Evolutionary conservation across 2,329 filamentous ascomycete genomes (phyloP).

Genomic region (Botrytis paeoniae): DNA sequence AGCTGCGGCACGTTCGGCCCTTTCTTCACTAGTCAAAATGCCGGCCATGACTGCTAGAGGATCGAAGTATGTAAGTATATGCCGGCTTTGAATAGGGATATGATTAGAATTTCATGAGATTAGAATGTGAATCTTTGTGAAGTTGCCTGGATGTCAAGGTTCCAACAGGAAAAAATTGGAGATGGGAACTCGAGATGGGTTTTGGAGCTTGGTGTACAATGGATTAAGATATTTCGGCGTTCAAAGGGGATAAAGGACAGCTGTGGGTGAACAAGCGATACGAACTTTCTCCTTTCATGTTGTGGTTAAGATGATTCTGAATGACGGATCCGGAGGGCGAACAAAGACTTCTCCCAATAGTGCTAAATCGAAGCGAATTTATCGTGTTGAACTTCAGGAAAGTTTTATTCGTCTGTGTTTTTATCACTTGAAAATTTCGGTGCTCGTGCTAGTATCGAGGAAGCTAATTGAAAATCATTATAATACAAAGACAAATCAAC

Average conservation of each 20-base stretch:
- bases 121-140: neutral
- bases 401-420: neutral
- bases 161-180: neutral
- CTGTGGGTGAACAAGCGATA: neutral
- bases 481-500: neutral
- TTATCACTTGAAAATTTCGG: neutral
- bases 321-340: slow-evolving; percentile 6
- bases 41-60: neutral
- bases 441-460: no score
- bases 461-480: no score
- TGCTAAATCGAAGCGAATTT: neutral
- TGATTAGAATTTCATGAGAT: neutral
- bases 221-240: neutral
- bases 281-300: neutral
- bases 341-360: neutral
- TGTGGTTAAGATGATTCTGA: neutral
- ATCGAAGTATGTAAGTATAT: neutral
- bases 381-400: neutral
- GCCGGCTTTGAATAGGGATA: neutral
- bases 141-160: neutral
- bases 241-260: slow-evolving; percentile 4
- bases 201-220: neutral
- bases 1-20: no score
- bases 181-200: no score
- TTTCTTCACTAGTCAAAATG: neutral